Conservation (phyloP, 2,329 filamentous ascomycete genomes). For the Neofusicoccum umdonicola region DNA sequence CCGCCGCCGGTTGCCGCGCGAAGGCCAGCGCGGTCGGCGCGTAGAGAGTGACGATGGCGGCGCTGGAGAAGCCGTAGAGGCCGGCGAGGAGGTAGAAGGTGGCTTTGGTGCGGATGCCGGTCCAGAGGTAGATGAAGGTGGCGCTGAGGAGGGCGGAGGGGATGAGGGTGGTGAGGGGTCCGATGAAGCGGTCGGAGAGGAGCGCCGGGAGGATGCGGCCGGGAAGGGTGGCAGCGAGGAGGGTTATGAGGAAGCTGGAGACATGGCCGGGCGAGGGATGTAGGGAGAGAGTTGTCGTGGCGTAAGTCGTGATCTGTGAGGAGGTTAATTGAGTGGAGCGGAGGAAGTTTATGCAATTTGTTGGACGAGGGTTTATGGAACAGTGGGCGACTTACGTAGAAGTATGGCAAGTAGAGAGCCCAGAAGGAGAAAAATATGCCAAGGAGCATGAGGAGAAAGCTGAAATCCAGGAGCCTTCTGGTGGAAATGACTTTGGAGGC, state of each 20-base stretch:
- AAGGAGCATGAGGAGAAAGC: constrained; percentile 23
- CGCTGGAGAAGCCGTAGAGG: constrained; percentile 19
- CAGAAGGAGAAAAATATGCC: constrained; percentile 11
- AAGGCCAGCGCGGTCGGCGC: neutral
- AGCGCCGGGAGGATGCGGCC: neutral
- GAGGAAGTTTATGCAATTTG: too few species aligned
- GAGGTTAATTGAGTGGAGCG: neutral
- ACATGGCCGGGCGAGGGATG: neutral
- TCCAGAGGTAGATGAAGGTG: neutral
- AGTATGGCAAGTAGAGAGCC: constrained; percentile 23
- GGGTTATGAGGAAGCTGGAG: neutral
- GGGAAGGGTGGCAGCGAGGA: neutral
- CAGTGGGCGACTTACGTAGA: constrained; percentile 20
- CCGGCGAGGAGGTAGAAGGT: neutral
- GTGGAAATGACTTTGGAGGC: constrained; percentile 2
- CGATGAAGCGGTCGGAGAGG: neutral
- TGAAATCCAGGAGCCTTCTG: constrained; percentile 23
- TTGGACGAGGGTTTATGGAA: too few species aligned
- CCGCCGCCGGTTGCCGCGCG: neutral
- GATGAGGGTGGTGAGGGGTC: neutral
- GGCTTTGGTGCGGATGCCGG: neutral
- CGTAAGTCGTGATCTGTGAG: neutral
- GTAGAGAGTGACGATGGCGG: neutral
- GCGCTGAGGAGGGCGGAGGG: neutral
- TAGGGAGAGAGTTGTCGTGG: neutral